Evolutionary conservation across 306 rosid genomes (phyloP), one percentile per base, ranked within the genome.

Genomic region (Inga oerstediana): DNA sequence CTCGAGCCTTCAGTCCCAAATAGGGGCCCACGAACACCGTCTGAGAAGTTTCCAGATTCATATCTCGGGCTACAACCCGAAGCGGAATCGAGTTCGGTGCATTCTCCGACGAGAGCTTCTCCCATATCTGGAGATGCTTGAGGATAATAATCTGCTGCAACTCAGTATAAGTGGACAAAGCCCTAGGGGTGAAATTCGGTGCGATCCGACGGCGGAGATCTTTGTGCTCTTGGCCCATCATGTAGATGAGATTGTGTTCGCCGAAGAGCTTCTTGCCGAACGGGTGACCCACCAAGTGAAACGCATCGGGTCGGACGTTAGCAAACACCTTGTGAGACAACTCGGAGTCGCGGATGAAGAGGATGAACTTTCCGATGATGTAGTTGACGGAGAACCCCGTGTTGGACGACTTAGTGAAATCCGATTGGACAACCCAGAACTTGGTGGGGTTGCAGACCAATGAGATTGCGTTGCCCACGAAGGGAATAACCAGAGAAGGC

Each of bases 241-340:
- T 91, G 87, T 92, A 93, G 54, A 96, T 96, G 58, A 96, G 92
- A 74, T 96, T 96, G 72, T 93, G 97, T 0, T 96, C 93, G 2
- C 98, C 99, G 58, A 96, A 96, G 2, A 96, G 97, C 75, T 93
- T 96, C 41, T 96, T 93, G 0, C 98, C 99, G 27, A 96, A 96
- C 1, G 99, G 99, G 39, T 96, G 99, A 19, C 98, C 98, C 39
- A 96, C 90, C 0, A 96, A 87, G 37, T 44, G 87, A 72, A 96
- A 91, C 0, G 97, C 98, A 35, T 93, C 86, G 48, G 97, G 93
- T 19, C 90, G 88, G 12, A 96, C 99, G 85, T 96, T 96, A 77
- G 96, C 68, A 87, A 96, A 96, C 69, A 96, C 52, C 78, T 89
- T 90, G 86, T 92, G 97, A 12, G 93, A 96, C 65, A 96, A 97